Evolutionary conservation across 2,329 filamentous ascomycete genomes (phyloP), one percentile per base, ranked within the genome.

Genomic region (Fusarium albidum): DNA sequence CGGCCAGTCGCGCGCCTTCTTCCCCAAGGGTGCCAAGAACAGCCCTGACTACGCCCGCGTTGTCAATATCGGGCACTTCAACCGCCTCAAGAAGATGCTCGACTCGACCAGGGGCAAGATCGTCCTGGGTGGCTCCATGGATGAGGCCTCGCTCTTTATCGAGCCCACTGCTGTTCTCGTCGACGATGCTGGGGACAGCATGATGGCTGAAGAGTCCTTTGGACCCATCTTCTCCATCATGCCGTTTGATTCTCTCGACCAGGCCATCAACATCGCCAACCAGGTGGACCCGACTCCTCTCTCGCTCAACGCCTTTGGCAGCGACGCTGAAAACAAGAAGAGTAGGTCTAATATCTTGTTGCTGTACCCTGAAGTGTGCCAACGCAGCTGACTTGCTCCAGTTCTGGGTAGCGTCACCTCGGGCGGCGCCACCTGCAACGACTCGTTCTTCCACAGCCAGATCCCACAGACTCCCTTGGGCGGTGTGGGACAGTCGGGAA

Each of bases 101-200:
- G 92, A 96, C 71, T 82, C 85, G 50, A 89, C 85, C 49, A 83
- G 84, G 57, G 95, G 95, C 72, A 90, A 90, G 76, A 92, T 99
- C 59, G 80, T 98, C 41, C 78, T 96, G 67, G 95, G 95, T 44
- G 95, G 95, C 41, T 85, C 87, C 48, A 87, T 90, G 77, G 92
- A 98, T 71, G 87, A 91, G 70, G 79, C 82, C 29, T 83, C 91
- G 27, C 86, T 90, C 42, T 97, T 90, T 75, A 95, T 99, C 64
- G 92, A 94, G 71, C 91, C 93, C 1, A 99, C 95, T 0, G 86
- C 94, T n/a, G 87, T 99, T n/a, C 82, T 91, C 55, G 89, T 97
- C 31, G 81, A 90, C 61, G 86, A 85, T 57, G 70, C 83, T 13
- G 55, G 75, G 25, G 82, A 93, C 41, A 94, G 96, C 75, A 84